A percentile compares a stretch with the other conserved stretches of the same genome.
Evolutionary conservation across 176 grass and related monocot genomes (phyloP).

Genomic region (Cymbopogon citratus): DNA sequence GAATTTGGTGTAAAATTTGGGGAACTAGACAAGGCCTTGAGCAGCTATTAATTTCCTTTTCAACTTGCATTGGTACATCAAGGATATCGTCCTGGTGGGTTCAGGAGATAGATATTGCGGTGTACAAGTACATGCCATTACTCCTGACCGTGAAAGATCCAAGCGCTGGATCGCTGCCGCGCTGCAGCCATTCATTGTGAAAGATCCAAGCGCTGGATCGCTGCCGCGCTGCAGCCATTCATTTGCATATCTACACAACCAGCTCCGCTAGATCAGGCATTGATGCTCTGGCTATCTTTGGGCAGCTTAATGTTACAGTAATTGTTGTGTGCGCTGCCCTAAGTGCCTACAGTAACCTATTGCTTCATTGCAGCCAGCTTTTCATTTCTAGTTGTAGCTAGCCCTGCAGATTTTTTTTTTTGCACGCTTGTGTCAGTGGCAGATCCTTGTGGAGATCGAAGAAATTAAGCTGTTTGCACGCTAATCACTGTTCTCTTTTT

Average conservation of each 20-base stretch:
- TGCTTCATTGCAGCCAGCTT: background rate
- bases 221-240: background rate
- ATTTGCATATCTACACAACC: background rate
- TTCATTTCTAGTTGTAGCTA: background rate
- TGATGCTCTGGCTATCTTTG: background rate
- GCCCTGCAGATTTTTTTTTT: background rate
- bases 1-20: too few relatives aligned
- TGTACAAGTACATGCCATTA: background rate
- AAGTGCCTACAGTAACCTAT: background rate
- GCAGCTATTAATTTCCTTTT: too few relatives aligned
- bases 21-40: too few relatives aligned
- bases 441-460: background rate
- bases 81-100: background rate
- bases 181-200: background rate
- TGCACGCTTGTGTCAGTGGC: background rate
- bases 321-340: background rate
- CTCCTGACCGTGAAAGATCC: background rate
- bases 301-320: background rate
- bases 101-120: background rate
- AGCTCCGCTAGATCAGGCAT: too few relatives aligned
- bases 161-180: background rate
- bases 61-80: background rate
- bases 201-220: constrained; percentile 1
- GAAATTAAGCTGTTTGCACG: too few relatives aligned
- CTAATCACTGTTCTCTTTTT: too few relatives aligned